A percentile compares a stretch with the other conserved stretches of the same genome.
Evolutionary conservation across 208 protist species (phyloP).

Genomic region (Sergeia podlipaevii): DNA sequence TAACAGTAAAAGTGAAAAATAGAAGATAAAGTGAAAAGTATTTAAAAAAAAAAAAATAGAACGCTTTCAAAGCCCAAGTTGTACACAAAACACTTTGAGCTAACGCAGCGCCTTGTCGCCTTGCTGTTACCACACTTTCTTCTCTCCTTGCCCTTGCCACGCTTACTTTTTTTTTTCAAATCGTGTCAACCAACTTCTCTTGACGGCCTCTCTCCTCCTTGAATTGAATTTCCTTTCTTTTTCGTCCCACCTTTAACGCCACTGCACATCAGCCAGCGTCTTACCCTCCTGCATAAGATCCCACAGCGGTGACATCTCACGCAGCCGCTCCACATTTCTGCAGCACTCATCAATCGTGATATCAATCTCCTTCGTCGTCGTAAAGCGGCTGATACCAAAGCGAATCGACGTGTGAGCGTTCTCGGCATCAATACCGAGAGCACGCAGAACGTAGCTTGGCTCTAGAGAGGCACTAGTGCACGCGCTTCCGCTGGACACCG

Average conservation of each 20-base stretch:
- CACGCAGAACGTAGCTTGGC: conserved; percentile 98
- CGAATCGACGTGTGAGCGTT: conserved; percentile 99
- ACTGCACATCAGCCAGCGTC: conserved; percentile 84
- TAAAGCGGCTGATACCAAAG: conserved; percentile 98
- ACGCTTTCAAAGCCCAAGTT: too few species aligned
- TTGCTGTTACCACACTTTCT: not conserved
- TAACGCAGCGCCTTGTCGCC: too few species aligned
- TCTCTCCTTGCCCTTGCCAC: not conserved
- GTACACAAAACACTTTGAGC: too few species aligned
- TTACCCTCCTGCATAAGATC: conserved; percentile 98
- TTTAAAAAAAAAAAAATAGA: conserved; percentile 17
- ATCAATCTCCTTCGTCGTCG: conserved; percentile 96
- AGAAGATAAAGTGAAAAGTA: not conserved
- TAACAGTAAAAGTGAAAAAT: conserved; percentile 4
- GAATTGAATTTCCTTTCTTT: not conserved
- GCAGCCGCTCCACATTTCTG: conserved; percentile 93
- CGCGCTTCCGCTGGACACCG: conserved; percentile 95
- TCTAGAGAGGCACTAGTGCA: conserved; percentile 99
- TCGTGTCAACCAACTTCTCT: not conserved
- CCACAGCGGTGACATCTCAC: conserved; percentile 98
- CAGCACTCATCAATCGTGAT: conserved; percentile 86
- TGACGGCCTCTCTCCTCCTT: not conserved
- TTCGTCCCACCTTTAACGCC: conserved; percentile 36
- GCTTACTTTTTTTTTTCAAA: not conserved
- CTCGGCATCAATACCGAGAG: conserved; percentile 97